A percentile compares a stretch with the other conserved stretches of the same genome.
Conservation (phyloP, 139 green algal species). For the Pycnococcus provasolii region DNA sequence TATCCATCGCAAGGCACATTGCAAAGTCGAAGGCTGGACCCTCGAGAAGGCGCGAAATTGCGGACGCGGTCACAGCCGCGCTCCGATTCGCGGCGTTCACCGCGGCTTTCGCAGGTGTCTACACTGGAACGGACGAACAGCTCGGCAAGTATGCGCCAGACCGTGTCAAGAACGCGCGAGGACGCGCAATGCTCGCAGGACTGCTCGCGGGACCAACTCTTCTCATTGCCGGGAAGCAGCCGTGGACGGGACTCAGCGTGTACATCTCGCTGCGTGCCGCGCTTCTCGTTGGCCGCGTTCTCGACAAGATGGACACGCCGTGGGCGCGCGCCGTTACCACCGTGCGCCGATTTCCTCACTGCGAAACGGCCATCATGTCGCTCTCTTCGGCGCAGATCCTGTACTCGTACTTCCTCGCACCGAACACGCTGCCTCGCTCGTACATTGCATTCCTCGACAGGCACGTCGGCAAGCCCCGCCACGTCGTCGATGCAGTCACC, state of each 20-base stretch:
- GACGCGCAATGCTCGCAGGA: slow-evolving; percentile 60
- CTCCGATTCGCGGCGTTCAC: slow-evolving; percentile 4
- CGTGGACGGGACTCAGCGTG: slow-evolving; percentile 69
- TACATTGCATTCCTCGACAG: slow-evolving; percentile 79
- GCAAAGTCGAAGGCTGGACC: no score
- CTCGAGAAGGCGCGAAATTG: neutral
- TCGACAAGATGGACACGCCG: slow-evolving; percentile 39
- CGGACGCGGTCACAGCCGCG: neutral
- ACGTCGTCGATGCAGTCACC: neutral
- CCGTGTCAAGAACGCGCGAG: slow-evolving; percentile 21
- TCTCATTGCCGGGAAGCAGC: slow-evolving; percentile 50
- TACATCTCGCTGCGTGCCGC: slow-evolving; percentile 81
- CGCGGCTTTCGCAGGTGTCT: slow-evolving; percentile 4
- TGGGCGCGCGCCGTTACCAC: slow-evolving; percentile 30
- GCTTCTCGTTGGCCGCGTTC: slow-evolving; percentile 70
- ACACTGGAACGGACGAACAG: slow-evolving; percentile 10
- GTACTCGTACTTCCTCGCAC: slow-evolving; percentile 23
- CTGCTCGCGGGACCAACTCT: slow-evolving; percentile 66
- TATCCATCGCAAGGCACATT: no score
- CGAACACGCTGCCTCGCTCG: slow-evolving; percentile 47
- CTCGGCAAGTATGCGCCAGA: neutral
- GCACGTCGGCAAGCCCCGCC: slow-evolving; percentile 48
- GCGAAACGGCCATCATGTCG: slow-evolving; percentile 78
- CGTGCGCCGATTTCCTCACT: slow-evolving; percentile 37
- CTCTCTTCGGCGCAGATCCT: slow-evolving; percentile 36